Evolutionary conservation across 164 flowering plant genomes (phyloP), one percentile per base, ranked within the genome.

Genomic region (Buxus sempervirens): DNA sequence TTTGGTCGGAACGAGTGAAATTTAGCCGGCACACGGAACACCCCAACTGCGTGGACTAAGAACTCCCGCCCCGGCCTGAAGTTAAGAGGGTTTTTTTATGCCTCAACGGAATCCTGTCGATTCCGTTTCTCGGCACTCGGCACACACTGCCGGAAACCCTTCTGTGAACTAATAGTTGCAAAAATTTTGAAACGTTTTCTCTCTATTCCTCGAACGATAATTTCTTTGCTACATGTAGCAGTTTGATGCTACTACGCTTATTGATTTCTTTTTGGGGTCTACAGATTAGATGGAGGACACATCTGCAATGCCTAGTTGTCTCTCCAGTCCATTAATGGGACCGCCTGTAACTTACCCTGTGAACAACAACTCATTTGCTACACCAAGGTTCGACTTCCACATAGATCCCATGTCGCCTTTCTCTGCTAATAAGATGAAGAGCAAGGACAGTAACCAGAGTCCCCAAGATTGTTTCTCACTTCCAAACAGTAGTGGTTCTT

Each of bases 371-470:
- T 58, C 79, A 42, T 18, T 53, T 60, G 69, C 75, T 13, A 24
- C 75, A 62, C 81, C 80, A 8, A 81, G 96, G 77, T 93, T 90
- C 72, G 96, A 86, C 75, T 93, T 64, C 67, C 89, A 93, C 69
- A 90, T 93, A 0, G 89, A 90, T 60, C 98, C 96, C 1, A 77
- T 89, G 86, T 71, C 95, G 0, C 88, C 93, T 49, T 89, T 81
- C 70, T 81, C 96, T 41, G 76, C 74, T 58, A 82, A 74, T 70
- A 83, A 61, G 74, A 82, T 70, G 78, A 80, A 72, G 74, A 68
- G 55, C 45, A 77, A 66, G 22, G 59, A 48, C 45, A 60, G n/a
- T 24, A 67, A 63, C 27, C 79, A 72, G 53, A 20, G 19, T 67
- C 57, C 70, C 58, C 82, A 68, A 25, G 71, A 67, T 58, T 63